phyloP scores from a whole-genome alignment of 441 rosid genomes.

The Pelargonium hybrid region DNA sequence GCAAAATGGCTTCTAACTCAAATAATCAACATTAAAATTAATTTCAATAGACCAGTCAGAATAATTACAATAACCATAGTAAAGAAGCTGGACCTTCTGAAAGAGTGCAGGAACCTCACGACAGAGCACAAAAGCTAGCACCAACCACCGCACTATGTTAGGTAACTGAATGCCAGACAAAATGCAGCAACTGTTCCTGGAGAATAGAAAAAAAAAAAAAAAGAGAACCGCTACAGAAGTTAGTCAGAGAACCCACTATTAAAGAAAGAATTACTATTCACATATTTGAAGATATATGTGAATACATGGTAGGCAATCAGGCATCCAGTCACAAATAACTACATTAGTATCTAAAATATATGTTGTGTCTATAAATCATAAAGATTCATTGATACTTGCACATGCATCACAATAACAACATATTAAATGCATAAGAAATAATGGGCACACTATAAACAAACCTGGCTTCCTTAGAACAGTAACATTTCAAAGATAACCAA shows the following conservation, averaged over 20 bases:
- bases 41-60: not conserved
- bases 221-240: conserved; percentile 3
- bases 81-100: conserved; percentile 50
- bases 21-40: not conserved
- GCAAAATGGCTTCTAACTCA: no score
- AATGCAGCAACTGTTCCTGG: conserved; percentile 60
- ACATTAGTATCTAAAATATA: not conserved
- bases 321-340: not conserved
- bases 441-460: conserved; percentile 18
- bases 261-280: not conserved
- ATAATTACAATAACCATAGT: conserved; percentile 1
- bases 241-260: not conserved
- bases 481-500: conserved; percentile 52
- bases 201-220: conserved; percentile 21
- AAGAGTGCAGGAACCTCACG: conserved; percentile 62
- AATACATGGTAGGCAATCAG: not conserved
- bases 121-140: conserved; percentile 66
- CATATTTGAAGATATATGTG: not conserved
- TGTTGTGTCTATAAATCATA: not conserved
- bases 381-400: not conserved
- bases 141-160: conserved; percentile 52
- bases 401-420: not conserved
- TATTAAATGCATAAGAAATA: not conserved
- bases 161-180: conserved; percentile 41
- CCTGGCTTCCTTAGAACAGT: conserved; percentile 43